Evolutionary conservation across 208 protist species (phyloP).

Genomic region (Trypanosoma cruzi): DNA sequence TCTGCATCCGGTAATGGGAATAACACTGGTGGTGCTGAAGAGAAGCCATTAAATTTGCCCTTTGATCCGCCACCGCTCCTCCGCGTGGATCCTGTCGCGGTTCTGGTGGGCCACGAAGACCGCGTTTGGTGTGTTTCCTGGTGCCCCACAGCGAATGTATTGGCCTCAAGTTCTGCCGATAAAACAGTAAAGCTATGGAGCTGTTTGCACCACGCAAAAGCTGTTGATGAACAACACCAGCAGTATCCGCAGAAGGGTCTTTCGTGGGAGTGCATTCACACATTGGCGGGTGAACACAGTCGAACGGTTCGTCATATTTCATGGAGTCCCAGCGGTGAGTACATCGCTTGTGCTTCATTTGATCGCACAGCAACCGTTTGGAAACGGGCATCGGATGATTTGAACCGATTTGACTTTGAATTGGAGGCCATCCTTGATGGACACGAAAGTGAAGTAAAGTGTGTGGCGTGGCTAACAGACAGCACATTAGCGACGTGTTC

Average conservation of each 20-base stretch:
- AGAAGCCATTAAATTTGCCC: slow-evolving; percentile 18
- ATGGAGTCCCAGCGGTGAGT: slow-evolving; percentile 83
- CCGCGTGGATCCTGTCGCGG: slow-evolving; percentile 40
- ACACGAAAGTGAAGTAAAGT: slow-evolving; percentile 94
- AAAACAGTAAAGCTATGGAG: slow-evolving; percentile 73
- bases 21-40: not conserved
- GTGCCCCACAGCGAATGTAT: slow-evolving; percentile 62
- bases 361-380: slow-evolving; percentile 83
- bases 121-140: slow-evolving; percentile 90
- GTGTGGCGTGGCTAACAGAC: slow-evolving; percentile 77
- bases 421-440: slow-evolving; percentile 84
- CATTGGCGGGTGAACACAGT: slow-evolving; percentile 72
- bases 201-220: not conserved
- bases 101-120: slow-evolving; percentile 60
- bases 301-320: slow-evolving; percentile 80
- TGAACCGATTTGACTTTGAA: slow-evolving; percentile 46
- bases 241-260: no score
- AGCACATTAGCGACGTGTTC: slow-evolving; percentile 86
- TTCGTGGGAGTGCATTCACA: slow-evolving; percentile 54
- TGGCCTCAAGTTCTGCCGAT: slow-evolving; percentile 81
- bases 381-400: slow-evolving; percentile 37
- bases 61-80: slow-evolving; percentile 21
- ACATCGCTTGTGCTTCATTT: slow-evolving; percentile 83
- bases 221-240: not conserved
- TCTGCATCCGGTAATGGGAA: not conserved